Base-by-base conservation (phyloP, 75 land plant species). In the Pinus albicaulis region DNA sequence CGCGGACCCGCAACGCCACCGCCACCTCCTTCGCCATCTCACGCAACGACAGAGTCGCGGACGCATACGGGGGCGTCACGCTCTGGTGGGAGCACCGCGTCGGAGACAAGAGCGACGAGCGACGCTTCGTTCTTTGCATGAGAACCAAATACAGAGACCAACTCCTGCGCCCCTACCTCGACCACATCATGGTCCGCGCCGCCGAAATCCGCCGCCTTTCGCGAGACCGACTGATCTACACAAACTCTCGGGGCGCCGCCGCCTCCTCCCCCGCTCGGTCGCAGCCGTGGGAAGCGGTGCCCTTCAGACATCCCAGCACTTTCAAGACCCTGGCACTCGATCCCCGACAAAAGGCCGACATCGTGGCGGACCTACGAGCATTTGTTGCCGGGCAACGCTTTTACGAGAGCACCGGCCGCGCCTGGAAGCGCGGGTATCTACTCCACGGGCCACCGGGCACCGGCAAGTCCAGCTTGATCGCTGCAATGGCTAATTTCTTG, bases 341-440 rank as follows among this genome's bases (percentile, higher is more conserved):
- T 31, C 19, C 60, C 24, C 89, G 87, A 19, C 20, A 82, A 31
- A 91, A 85, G 73, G 74, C 23, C 68, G 76, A 76, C n/a, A 77
- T 90, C 53, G 63, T 74, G 56, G 36, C 81, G 20, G 94, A 92
- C 76, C 81, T 92, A 53, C 86, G 83, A 14, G 31, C 74, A 22
- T 92, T 92, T 76, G 65, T 81, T 16, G 83, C 84, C 58, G 81
- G 82, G 36, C 80, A 82, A 57, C 82, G 86, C 25, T 92, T 82
- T 81, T 92, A 90, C 59, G 83, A 83, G 41, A 78, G 83, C 19
- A 56, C 90, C 10, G 97, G 97, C 58, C 83, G 92, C 17, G 92
- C 88, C 52, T 94, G 97, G 97, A 88, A 86, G 77, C 81, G 97
- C 63, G 94, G 95, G 57, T 94, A 92, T 78, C 87, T 94, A 20